phyloP scores from a whole-genome alignment of 495 filamentous ascomycete species.

The Aspergillus bertholletiae region DNA sequence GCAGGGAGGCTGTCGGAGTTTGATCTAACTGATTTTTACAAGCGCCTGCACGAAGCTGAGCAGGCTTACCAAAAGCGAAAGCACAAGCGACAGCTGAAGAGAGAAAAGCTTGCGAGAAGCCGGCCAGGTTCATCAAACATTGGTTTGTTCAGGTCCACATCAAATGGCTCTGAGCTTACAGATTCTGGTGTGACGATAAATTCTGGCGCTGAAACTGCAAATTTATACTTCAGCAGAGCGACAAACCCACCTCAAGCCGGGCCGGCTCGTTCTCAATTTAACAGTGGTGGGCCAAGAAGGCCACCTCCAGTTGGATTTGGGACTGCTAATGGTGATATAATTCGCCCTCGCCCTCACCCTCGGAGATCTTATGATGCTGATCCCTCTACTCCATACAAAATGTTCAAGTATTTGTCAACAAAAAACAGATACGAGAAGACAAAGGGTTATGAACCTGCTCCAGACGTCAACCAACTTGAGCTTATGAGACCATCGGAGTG shows the following conservation, averaged over 20 bases:
- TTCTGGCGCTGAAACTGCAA: neutral
- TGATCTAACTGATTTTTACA: constrained; percentile 40
- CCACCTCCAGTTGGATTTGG: constrained; percentile 10
- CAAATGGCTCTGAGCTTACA: neutral
- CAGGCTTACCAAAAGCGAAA: constrained; percentile 39
- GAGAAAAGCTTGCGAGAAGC: constrained; percentile 20
- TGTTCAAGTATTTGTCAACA: constrained; percentile 16
- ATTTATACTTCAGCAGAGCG: neutral
- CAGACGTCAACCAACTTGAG: constrained; percentile 39
- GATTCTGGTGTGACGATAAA: neutral
- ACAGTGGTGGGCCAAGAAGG: neutral
- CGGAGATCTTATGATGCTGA: constrained; percentile 9
- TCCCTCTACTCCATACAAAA: neutral
- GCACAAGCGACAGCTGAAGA: constrained; percentile 44
- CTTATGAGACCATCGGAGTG: constrained; percentile 36
- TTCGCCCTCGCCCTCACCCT: constrained; percentile 5
- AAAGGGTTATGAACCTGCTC: constrained; percentile 38
- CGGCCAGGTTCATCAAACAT: neutral
- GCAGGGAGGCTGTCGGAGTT: constrained; percentile 41
- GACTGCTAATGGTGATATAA: neutral
- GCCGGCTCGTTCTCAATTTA: neutral
- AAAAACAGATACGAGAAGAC: constrained; percentile 34
- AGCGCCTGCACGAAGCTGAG: neutral
- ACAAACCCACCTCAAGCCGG: neutral
- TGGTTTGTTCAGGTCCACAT: neutral